Conservation (phyloP, 352 stramenopile genomes). For the Globisporangium perplexum region DNA sequence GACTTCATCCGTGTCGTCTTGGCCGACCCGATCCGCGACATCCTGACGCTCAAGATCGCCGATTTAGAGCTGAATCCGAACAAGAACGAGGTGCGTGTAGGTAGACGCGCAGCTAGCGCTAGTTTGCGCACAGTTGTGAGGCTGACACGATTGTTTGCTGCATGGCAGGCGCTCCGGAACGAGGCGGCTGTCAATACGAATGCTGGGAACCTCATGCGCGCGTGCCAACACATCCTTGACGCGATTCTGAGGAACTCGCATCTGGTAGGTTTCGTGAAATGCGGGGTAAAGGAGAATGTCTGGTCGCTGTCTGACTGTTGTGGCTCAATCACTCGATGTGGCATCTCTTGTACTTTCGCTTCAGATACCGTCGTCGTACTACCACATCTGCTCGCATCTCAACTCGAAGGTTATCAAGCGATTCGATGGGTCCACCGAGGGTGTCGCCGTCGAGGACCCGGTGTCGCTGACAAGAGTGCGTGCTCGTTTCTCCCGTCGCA, state of each 20-base stretch:
- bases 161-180: conserved; percentile 25
- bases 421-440: conserved; percentile 58
- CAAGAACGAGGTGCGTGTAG: conserved; percentile 35
- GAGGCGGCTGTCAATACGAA: conserved; percentile 34
- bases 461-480: conserved; percentile 48
- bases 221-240: conserved; percentile 80
- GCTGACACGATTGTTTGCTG: background rate
- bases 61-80: conserved; percentile 73
- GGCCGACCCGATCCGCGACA: conserved; percentile 52
- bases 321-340: conserved; percentile 3
- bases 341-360: background rate
- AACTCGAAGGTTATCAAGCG: conserved; percentile 67
- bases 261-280: conserved; percentile 17
- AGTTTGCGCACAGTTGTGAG: background rate
- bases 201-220: conserved; percentile 74
- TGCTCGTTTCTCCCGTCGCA: background rate
- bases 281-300: background rate
- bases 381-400: conserved; percentile 71
- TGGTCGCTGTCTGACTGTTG: background rate
- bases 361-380: conserved; percentile 67
- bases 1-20: conserved; percentile 66
- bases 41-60: conserved; percentile 53
- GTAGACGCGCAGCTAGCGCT: background rate
- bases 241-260: conserved; percentile 66
- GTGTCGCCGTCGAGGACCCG: conserved; percentile 49